Evolutionary conservation across 192 early-diverging fungal species (phyloP).

Genomic region (Coemansia sp.): DNA sequence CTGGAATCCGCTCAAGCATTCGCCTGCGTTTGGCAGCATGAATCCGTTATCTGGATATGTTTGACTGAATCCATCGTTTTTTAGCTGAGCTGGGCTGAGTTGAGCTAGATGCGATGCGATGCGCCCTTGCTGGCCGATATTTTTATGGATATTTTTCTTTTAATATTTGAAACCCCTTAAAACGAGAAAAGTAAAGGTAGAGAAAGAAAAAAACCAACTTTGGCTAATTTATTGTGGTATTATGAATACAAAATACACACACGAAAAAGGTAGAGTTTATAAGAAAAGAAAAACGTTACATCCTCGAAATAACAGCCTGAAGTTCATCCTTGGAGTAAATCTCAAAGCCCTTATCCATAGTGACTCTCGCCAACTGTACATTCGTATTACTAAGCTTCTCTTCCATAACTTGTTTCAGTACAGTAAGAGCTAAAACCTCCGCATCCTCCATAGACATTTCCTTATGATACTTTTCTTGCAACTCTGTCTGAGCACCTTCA

Average conservation of each 20-base stretch:
- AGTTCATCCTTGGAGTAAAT: conserved; percentile 81
- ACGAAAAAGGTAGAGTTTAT: neutral
- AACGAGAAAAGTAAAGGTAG: no score
- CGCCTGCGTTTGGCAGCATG: no score
- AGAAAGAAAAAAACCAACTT: neutral
- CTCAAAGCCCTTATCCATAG: conserved; percentile 66
- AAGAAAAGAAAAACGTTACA: conserved; percentile 36
- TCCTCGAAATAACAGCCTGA: conserved; percentile 67
- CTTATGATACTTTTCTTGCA: conserved; percentile 96
- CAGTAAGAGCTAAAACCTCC: conserved; percentile 85
- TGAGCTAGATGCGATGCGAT: no score
- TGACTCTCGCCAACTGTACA: conserved; percentile 91
- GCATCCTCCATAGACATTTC: conserved; percentile 80
- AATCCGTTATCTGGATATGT: no score
- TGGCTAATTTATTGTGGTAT: neutral
- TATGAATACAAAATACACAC: neutral
- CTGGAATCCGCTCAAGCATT: no score
- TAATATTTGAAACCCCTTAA: no score
- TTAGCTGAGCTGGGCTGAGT: no score
- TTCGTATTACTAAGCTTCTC: conserved; percentile 96
- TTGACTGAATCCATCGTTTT: no score
- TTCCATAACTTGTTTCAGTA: conserved; percentile 99
- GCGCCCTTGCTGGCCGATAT: no score
- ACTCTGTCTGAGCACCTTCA: conserved; percentile 96
- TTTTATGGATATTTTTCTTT: no score